Conservation (phyloP, 306 rosid species). For the Gastrolobium villosum region DNA sequence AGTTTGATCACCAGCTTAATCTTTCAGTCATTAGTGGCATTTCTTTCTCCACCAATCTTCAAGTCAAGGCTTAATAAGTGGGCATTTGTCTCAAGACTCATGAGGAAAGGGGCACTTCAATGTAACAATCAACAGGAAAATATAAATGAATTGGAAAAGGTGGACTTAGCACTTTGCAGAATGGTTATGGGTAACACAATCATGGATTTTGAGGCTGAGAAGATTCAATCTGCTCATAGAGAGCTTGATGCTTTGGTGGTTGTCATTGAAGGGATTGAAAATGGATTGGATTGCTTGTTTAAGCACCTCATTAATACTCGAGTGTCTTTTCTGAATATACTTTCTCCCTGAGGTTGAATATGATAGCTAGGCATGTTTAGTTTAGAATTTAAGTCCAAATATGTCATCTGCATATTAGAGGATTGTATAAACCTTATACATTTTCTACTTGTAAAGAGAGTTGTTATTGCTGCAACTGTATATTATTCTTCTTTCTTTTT, state of each 20-base stretch:
- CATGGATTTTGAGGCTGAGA: slow-evolving; percentile 54
- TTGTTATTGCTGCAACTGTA: slow-evolving; percentile 28
- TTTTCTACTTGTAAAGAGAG: slow-evolving; percentile 24
- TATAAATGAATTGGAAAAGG: slow-evolving; percentile 65
- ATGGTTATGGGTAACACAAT: slow-evolving; percentile 42
- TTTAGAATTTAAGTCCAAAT: neutral
- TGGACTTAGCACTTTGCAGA: slow-evolving; percentile 62
- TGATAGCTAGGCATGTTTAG: neutral
- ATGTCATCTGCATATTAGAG: slow-evolving; percentile 39
- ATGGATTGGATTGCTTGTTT: slow-evolving; percentile 70
- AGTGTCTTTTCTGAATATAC: slow-evolving; percentile 68
- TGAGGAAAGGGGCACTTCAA: slow-evolving; percentile 53
- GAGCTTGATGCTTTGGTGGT: slow-evolving; percentile 60
- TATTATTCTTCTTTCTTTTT: neutral
- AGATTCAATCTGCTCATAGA: slow-evolving; percentile 56
- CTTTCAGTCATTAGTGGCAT: slow-evolving; percentile 59
- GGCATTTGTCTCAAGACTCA: slow-evolving; percentile 68
- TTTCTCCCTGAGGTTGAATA: slow-evolving; percentile 54
- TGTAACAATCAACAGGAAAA: slow-evolving; percentile 43
- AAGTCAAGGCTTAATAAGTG: slow-evolving; percentile 67
- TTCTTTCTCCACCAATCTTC: slow-evolving; percentile 62
- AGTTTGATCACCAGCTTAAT: slow-evolving; percentile 58
- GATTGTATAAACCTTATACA: slow-evolving; percentile 29
- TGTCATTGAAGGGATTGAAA: slow-evolving; percentile 62
- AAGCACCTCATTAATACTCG: slow-evolving; percentile 71